These are phyloP conservation scores for Heliamphora exappendiculata DNA, from an alignment of 148 eudicot species.

Conservation along the genomic window DNA sequence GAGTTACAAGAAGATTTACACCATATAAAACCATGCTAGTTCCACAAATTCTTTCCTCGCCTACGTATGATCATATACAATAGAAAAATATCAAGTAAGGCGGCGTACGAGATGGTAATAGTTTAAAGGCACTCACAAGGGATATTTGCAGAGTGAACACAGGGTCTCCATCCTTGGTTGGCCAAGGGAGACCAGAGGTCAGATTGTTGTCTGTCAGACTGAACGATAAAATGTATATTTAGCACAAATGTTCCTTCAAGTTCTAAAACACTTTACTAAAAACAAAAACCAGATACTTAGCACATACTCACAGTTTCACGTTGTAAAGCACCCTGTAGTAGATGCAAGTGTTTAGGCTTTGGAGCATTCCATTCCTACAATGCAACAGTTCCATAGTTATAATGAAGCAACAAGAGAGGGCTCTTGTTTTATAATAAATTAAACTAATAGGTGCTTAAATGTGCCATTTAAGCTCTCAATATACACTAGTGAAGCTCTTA, in stretches of 20 bases:
- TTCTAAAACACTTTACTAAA: neutral
- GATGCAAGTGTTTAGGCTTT: slow-evolving; percentile 43
- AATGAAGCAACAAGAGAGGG: neutral
- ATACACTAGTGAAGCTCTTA: no score
- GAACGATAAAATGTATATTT: slow-evolving; percentile 15
- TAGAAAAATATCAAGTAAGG: neutral
- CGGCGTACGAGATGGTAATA: neutral
- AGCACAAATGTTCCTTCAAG: neutral
- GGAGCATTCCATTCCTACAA: slow-evolving; percentile 89
- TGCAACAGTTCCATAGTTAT: slow-evolving; percentile 2
- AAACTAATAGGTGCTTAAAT: neutral
- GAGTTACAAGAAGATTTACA: slow-evolving; percentile 17
- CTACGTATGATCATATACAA: neutral
- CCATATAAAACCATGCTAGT: neutral
- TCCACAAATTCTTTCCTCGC: neutral
- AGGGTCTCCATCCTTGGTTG: slow-evolving; percentile 70
- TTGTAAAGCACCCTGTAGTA: slow-evolving; percentile 50
- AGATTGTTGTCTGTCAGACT: slow-evolving; percentile 48
- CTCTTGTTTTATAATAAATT: neutral
- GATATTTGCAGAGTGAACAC: slow-evolving; percentile 23
- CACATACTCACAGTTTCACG: slow-evolving; percentile 65
- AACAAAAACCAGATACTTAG: neutral
- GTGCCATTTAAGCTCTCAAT: no score
- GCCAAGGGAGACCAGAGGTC: slow-evolving; percentile 77
- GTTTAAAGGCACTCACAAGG: slow-evolving; percentile 33